These are phyloP conservation scores for Gillenia trifoliata DNA, from an alignment of 306 rosid genomes.

Conservation along the genomic window DNA sequence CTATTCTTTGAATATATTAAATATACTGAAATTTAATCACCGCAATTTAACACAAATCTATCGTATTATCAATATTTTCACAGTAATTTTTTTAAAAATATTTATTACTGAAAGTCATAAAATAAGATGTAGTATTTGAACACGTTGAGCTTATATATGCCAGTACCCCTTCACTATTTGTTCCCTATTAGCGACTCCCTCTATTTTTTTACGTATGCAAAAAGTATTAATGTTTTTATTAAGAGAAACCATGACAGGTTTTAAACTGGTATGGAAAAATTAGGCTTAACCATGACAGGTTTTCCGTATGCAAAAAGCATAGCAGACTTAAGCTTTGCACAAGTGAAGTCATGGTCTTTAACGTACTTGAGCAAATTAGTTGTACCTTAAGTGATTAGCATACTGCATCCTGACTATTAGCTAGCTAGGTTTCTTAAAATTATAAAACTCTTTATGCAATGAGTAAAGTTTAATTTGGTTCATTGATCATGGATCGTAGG, in stretches of 20 bases:
- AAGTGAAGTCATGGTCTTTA: constrained; percentile 1
- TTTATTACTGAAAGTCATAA: neutral
- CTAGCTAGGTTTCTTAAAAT: neutral
- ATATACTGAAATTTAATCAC: no score
- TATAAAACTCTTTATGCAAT: neutral
- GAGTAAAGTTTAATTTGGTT: neutral
- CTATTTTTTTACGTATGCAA: neutral
- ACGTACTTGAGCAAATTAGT: neutral
- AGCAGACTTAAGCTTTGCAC: neutral
- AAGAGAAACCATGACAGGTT: neutral
- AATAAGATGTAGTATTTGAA: neutral
- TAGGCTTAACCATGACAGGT: no score
- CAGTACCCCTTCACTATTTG: neutral
- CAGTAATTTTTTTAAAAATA: no score
- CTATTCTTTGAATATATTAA: neutral
- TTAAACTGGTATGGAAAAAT: neutral
- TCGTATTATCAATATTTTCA: neutral
- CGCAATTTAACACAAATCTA: no score
- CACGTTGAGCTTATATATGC: neutral
- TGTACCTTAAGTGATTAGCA: neutral
- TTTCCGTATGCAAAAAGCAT: neutral
- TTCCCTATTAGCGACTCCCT: neutral
- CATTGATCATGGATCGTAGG: neutral
- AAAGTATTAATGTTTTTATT: no score
- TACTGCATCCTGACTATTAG: neutral